Evolutionary conservation across 495 filamentous ascomycete genomes (phyloP), one percentile per base, ranked within the genome.

Genomic region (Aspergillus ostianus): DNA sequence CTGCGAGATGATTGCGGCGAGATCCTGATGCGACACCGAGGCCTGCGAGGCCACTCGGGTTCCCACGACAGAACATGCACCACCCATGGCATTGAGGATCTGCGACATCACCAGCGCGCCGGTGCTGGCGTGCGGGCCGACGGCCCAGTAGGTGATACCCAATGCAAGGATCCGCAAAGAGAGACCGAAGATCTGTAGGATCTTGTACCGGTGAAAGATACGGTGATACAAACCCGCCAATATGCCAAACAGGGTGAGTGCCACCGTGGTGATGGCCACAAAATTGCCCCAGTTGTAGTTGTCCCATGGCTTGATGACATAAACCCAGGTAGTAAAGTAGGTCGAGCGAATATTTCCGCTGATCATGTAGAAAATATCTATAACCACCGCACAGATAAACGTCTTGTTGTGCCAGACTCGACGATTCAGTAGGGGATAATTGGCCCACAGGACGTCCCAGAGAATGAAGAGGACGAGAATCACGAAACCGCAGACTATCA

Each of bases 121-220:
- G 2, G 62, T 60, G 50, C 50, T 60, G 13, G n/a, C 21, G 0
- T 57, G 60, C 9, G 53, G 49, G 10, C 19, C 62, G 53, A 71
- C 66, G 4, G 64, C 68, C 27, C 63, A 59, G 12, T 71, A 55
- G 64, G 20, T 66, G 64, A 57, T 55, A 17, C 47, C 55, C 36
- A 47, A 50, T 9, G 61, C 59, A 41, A 60, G 23, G 18, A 70
- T 66, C 41, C 68, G 69, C 51, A 65, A 47, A 12, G 66, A 36
- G 2, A 70, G 59, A 2, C 68, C 66, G 17, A 66, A 21, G n/a
- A 69, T 69, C 51, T 68, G 58, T 47, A 68, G 56, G 4, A 60
- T 60, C 62, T 73, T 73, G 49, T 69, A 69, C 8, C 70, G 56
- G 30, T 58, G 62, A 21, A 63, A 53, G 27, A 49, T 54, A 2